Percentiles rank a stretch among this genome's conserved stretches.
Conservation (phyloP, 768 basidiomycete species). For the Glaciozyma martinii region DNA sequence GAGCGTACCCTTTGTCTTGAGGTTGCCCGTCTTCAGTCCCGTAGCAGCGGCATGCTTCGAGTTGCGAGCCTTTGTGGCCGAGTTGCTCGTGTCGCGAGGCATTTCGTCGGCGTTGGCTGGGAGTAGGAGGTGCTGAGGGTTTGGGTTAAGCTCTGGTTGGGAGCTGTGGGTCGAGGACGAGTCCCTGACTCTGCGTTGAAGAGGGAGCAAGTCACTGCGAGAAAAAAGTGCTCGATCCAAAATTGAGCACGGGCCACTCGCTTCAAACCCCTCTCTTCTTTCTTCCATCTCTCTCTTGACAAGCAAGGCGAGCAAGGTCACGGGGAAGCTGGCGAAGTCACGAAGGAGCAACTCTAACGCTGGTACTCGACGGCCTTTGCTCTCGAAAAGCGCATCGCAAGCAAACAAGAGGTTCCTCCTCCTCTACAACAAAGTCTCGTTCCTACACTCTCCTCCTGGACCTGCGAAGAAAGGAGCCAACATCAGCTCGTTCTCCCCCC, state of each 20-base stretch:
- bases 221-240: background rate
- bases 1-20: constrained; percentile 24
- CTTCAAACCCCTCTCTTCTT: constrained; percentile 1
- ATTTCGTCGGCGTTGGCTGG: background rate
- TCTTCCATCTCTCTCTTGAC: background rate
- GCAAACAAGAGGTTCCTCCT: too few relatives aligned
- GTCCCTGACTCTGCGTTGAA: background rate
- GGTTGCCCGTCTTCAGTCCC: constrained; percentile 31
- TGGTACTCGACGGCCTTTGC: too few relatives aligned
- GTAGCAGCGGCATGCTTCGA: constrained; percentile 26
- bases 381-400: too few relatives aligned
- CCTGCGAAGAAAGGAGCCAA: constrained; percentile 23
- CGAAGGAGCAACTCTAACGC: too few relatives aligned
- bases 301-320: too few relatives aligned
- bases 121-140: too few relatives aligned
- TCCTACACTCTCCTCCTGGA: background rate
- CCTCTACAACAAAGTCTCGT: background rate
- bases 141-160: too few relatives aligned
- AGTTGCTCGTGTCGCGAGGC: constrained; percentile 23
- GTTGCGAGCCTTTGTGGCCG: constrained; percentile 14
- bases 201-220: background rate
- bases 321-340: too few relatives aligned
- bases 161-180: background rate
- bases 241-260: background rate
- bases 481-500: background rate